Conservation (phyloP, 2,329 filamentous ascomycete species). For the Sporothrix phasma region DNA sequence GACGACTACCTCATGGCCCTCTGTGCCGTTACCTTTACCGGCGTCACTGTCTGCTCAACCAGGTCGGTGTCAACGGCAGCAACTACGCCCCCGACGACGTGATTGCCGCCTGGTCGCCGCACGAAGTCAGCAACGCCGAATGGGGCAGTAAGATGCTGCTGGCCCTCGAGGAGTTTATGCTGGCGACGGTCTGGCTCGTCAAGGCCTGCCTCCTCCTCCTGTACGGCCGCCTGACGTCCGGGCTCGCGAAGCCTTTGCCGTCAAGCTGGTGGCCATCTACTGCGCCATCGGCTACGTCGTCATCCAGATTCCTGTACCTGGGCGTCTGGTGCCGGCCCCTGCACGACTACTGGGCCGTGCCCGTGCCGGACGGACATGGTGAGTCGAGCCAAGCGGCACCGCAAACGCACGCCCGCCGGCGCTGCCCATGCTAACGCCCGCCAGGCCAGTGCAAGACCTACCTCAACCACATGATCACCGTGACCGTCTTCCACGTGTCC, state of each 20-base stretch:
- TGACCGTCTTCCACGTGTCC: constrained; percentile 37
- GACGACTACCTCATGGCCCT: constrained; percentile 51
- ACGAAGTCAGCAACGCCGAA: constrained; percentile 33
- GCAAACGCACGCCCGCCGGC: background rate
- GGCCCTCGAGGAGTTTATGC: constrained; percentile 42
- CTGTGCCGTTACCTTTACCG: constrained; percentile 34
- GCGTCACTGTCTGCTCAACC: constrained; percentile 33
- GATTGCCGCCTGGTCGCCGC: constrained; percentile 34
- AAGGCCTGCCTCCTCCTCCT: constrained; percentile 44
- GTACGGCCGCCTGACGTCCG: constrained; percentile 41
- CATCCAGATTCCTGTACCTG: constrained; percentile 19
- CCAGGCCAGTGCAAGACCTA: constrained; percentile 36
- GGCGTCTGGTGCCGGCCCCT: constrained; percentile 44
- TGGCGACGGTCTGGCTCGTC: constrained; percentile 41
- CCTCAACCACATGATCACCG: constrained; percentile 37
- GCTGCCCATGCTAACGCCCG: background rate
- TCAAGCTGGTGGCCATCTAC: constrained; percentile 31
- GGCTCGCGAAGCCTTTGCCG: constrained; percentile 19
- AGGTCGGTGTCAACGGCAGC: constrained; percentile 35
- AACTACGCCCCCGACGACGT: constrained; percentile 33
- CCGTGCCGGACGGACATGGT: constrained; percentile 27
- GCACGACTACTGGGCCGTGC: constrained; percentile 42
- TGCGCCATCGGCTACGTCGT: constrained; percentile 18
- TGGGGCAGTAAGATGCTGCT: constrained; percentile 46
- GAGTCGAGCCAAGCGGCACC: background rate